phyloP scores from a whole-genome alignment of 306 rosid species.

The Prunus mira region DNA sequence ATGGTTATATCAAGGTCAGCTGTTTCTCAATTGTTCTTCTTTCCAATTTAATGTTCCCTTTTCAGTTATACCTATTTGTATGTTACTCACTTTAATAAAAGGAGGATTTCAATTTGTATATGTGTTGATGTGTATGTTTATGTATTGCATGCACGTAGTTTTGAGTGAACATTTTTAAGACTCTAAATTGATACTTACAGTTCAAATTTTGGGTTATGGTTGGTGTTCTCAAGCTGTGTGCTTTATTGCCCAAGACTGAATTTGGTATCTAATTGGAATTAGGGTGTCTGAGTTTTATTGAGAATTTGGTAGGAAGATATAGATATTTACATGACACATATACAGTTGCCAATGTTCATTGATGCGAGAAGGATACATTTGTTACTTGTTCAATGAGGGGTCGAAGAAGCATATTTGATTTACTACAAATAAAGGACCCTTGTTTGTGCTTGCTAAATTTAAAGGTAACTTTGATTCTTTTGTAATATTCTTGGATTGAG shows the following conservation, averaged over 20 bases:
- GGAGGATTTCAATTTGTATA: no score
- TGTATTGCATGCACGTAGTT: not conserved
- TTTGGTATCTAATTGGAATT: not conserved
- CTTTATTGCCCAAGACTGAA: not conserved
- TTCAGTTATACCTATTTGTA: not conserved
- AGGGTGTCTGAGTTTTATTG: not conserved
- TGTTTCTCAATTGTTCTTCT: not conserved
- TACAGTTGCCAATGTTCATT: not conserved
- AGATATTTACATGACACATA: not conserved
- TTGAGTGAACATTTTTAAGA: not conserved
- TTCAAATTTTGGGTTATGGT: constrained; percentile 1
- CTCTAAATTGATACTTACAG: not conserved
- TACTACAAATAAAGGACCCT: not conserved
- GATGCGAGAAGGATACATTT: not conserved
- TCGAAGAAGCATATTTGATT: not conserved
- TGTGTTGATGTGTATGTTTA: not conserved
- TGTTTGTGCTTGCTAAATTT: not conserved
- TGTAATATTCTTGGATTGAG: not conserved
- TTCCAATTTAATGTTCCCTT: not conserved
- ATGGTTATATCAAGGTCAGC: constrained; percentile 77
- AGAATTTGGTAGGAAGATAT: not conserved
- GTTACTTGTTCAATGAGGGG: not conserved
- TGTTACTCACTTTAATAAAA: no score
- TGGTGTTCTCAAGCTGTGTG: not conserved
- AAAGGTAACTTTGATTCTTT: not conserved